These are phyloP conservation scores for Anethum foeniculum DNA, from an alignment of 140 eudicot genomes.

Conservation along the genomic window DNA sequence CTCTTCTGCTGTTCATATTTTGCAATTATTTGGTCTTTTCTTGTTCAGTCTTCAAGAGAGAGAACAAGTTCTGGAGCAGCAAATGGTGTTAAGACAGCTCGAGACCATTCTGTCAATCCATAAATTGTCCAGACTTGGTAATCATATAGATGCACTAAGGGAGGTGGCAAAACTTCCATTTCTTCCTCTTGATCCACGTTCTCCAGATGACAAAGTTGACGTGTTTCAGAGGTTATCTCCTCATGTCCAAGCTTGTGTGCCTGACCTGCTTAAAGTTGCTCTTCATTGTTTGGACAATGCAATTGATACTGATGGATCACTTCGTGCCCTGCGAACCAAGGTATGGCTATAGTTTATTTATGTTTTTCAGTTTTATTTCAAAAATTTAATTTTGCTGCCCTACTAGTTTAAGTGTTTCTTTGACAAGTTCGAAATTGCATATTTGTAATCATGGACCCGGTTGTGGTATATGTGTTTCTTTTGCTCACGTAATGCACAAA, in stretches of 20 bases:
- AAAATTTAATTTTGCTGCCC: not conserved
- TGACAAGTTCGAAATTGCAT: not conserved
- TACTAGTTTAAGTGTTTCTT: not conserved
- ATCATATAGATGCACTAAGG: slow-evolving; percentile 67
- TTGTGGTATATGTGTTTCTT: not conserved
- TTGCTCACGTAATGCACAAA: not conserved
- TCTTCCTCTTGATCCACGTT: slow-evolving; percentile 83
- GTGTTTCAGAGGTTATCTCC: slow-evolving; percentile 57
- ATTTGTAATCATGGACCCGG: not conserved
- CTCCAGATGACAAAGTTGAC: slow-evolving; percentile 54
- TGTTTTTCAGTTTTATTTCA: not conserved
- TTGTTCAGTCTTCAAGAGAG: slow-evolving; percentile 83
- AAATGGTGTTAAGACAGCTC: slow-evolving; percentile 77
- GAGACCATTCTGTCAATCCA: slow-evolving; percentile 80
- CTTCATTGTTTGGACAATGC: slow-evolving; percentile 46
- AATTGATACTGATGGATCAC: slow-evolving; percentile 6
- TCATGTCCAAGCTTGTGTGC: slow-evolving; percentile 90
- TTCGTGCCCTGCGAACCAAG: slow-evolving; percentile 1
- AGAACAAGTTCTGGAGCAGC: slow-evolving; percentile 71
- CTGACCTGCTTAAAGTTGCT: slow-evolving; percentile 85
- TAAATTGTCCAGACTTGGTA: slow-evolving; percentile 48
- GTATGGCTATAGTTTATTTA: not conserved
- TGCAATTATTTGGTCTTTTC: not conserved
- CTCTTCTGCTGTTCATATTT: not conserved
- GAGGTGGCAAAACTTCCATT: slow-evolving; percentile 83